A percentile compares a stretch with the other conserved stretches of the same genome.
These are phyloP conservation scores for Arthromyces matolae DNA, from an alignment of 768 basidiomycete genomes.

Conservation along the genomic window DNA sequence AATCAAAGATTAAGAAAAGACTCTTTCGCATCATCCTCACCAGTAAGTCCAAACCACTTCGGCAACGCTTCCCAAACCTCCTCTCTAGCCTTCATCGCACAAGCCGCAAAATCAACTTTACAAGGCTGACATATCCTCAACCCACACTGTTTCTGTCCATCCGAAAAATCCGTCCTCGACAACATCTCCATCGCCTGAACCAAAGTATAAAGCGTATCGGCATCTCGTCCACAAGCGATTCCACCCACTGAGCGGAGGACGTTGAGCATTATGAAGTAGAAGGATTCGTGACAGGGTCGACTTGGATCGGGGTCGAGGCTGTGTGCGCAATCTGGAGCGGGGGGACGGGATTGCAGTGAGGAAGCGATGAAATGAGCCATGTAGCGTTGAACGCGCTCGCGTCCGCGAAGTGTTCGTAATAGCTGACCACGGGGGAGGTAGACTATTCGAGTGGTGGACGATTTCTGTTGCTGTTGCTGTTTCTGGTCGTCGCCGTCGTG, in stretches of 20 bases:
- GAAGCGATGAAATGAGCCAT: slow-evolving; percentile 56
- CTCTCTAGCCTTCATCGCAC: slow-evolving; percentile 39
- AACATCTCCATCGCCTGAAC: slow-evolving; percentile 70
- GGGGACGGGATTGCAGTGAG: slow-evolving; percentile 47
- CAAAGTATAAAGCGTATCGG: slow-evolving; percentile 69
- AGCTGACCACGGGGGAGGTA: slow-evolving; percentile 20
- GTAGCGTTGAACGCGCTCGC: slow-evolving; percentile 61
- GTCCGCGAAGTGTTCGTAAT: slow-evolving; percentile 51
- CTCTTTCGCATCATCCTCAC: slow-evolving; percentile 6
- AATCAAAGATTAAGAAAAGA: neutral
- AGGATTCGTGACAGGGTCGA: slow-evolving; percentile 57
- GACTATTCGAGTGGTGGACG: slow-evolving; percentile 33
- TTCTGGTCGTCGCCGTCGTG: too few relatives aligned
- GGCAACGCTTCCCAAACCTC: slow-evolving; percentile 63
- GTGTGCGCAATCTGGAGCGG: slow-evolving; percentile 49
- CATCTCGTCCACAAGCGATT: slow-evolving; percentile 68
- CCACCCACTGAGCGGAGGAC: slow-evolving; percentile 67
- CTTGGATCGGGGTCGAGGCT: slow-evolving; percentile 30
- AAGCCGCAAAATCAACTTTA: slow-evolving; percentile 43
- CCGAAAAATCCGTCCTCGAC: slow-evolving; percentile 63
- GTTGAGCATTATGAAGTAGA: slow-evolving; percentile 75
- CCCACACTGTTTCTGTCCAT: slow-evolving; percentile 52
- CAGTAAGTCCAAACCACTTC: slow-evolving; percentile 55
- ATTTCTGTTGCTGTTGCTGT: slow-evolving; percentile 7
- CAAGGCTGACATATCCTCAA: slow-evolving; percentile 51